phyloP scores from a whole-genome alignment of 345 rosid species.

The Brassica rapa region DNA sequence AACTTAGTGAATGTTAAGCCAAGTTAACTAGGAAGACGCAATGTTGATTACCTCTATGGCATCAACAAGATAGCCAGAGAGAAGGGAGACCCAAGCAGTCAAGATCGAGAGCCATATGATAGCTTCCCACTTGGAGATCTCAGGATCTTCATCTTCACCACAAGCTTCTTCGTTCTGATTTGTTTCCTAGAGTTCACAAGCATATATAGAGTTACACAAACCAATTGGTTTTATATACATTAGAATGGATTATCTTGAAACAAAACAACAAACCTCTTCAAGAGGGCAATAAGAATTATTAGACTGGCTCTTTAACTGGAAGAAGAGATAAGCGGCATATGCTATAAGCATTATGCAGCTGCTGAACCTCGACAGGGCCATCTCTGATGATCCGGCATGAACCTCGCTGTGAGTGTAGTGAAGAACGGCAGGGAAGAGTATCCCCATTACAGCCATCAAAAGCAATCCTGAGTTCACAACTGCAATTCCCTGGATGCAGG shows the following conservation, averaged over 20 bases:
- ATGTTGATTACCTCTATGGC: slow-evolving; percentile 68
- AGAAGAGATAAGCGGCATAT: slow-evolving; percentile 84
- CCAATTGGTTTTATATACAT: slow-evolving; percentile 11
- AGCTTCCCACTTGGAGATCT: slow-evolving; percentile 83
- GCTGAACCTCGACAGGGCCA: slow-evolving; percentile 96
- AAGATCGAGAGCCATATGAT: slow-evolving; percentile 80
- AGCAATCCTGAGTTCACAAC: slow-evolving; percentile 87
- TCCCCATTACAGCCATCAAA: slow-evolving; percentile 98
- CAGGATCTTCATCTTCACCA: slow-evolving; percentile 67
- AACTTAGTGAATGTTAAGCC: neutral
- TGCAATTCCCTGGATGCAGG: slow-evolving; percentile 70
- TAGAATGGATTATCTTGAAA: neutral
- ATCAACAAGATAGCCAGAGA: slow-evolving; percentile 93
- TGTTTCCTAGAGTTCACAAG: slow-evolving; percentile 55
- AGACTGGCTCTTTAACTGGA: slow-evolving; percentile 70
- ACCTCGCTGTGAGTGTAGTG: slow-evolving; percentile 91
- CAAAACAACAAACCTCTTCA: slow-evolving; percentile 55
- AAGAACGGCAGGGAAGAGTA: slow-evolving; percentile 94
- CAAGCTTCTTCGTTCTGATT: slow-evolving; percentile 50
- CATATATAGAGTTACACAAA: slow-evolving; percentile 11
- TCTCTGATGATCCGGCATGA: slow-evolving; percentile 84
- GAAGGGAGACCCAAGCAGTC: slow-evolving; percentile 91
- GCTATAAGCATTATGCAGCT: slow-evolving; percentile 95
- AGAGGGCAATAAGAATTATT: slow-evolving; percentile 58
- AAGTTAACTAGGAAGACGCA: neutral